Conservation (phyloP, 2,329 filamentous ascomycete genomes). For the Ophiocordyceps camponoti-floridani region DNA sequence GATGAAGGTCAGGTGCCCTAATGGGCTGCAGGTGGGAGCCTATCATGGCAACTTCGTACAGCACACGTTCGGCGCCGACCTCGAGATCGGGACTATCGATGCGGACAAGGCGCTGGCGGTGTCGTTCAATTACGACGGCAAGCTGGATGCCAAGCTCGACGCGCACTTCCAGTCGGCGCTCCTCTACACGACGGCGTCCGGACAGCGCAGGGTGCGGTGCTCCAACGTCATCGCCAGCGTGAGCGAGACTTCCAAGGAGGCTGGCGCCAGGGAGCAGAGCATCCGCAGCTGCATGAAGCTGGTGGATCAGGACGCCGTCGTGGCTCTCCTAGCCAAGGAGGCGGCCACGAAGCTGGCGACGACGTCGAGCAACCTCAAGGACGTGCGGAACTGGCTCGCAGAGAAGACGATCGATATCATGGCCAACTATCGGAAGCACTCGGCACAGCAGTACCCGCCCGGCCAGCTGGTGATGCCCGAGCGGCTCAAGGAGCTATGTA, state of each 20-base stretch:
- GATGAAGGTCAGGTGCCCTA: slow-evolving; percentile 97
- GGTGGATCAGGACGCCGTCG: slow-evolving; percentile 88
- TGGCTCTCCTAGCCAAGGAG: slow-evolving; percentile 80
- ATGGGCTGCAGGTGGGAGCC: slow-evolving; percentile 79
- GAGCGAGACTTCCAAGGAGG: slow-evolving; percentile 41
- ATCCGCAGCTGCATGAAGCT: slow-evolving; percentile 77
- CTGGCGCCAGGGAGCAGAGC: slow-evolving; percentile 24
- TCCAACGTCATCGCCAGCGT: slow-evolving; percentile 88
- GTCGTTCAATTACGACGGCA: slow-evolving; percentile 88
- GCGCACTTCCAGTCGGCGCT: slow-evolving; percentile 94
- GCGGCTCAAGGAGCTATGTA: slow-evolving; percentile 86
- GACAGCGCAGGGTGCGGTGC: slow-evolving; percentile 79
- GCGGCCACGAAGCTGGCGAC: slow-evolving; percentile 67
- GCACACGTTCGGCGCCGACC: slow-evolving; percentile 83
- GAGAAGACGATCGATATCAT: slow-evolving; percentile 90
- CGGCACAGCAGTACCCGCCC: slow-evolving; percentile 68
- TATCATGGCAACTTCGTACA: slow-evolving; percentile 96
- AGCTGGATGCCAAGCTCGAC: slow-evolving; percentile 90
- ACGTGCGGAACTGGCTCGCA: slow-evolving; percentile 64
- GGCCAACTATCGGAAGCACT: slow-evolving; percentile 82
- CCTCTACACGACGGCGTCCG: slow-evolving; percentile 80
- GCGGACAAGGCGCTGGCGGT: slow-evolving; percentile 86
- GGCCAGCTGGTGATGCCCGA: slow-evolving; percentile 91
- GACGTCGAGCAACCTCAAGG: slow-evolving; percentile 57
- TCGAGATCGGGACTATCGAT: slow-evolving; percentile 85